Conservation (phyloP, 2,329 filamentous ascomycete genomes). For the Diaporthe destruens region DNA sequence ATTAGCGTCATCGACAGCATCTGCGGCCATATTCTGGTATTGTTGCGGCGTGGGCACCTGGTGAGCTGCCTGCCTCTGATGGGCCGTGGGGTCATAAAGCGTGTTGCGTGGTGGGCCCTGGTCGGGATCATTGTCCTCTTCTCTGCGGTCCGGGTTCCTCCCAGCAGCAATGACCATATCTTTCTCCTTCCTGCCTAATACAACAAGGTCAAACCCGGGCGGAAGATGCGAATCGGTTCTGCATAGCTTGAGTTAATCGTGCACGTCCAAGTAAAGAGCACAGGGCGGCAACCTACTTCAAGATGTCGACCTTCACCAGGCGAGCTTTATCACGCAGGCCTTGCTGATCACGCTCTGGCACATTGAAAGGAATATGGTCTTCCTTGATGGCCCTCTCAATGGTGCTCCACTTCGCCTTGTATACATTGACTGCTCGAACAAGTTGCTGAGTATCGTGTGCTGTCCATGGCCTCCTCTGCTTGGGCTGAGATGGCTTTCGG, state of each 20-base stretch:
- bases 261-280: not conserved
- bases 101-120: constrained; percentile 56
- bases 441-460: constrained; percentile 57
- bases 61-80: constrained; percentile 13
- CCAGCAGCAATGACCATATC: constrained; percentile 54
- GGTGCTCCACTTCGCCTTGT: constrained; percentile 55
- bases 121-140: constrained; percentile 58
- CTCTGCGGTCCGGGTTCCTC: constrained; percentile 64
- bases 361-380: constrained; percentile 54
- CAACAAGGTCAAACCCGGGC: constrained; percentile 62
- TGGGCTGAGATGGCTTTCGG: constrained; percentile 50
- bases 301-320: constrained; percentile 65
- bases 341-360: constrained; percentile 62
- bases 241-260: constrained; percentile 1
- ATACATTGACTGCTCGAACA: constrained; percentile 55
- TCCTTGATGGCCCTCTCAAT: constrained; percentile 51
- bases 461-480: constrained; percentile 57
- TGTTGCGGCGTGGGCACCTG: constrained; percentile 9
- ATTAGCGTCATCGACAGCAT: constrained; percentile 26
- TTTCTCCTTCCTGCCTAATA: constrained; percentile 64
- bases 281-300: constrained; percentile 53
- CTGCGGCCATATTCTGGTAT: constrained; percentile 13
- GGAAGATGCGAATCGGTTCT: constrained; percentile 60
- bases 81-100: constrained; percentile 16
- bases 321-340: constrained; percentile 70